Conservation (phyloP, 257 asterid species). For the Orobanche coerulescens region DNA sequence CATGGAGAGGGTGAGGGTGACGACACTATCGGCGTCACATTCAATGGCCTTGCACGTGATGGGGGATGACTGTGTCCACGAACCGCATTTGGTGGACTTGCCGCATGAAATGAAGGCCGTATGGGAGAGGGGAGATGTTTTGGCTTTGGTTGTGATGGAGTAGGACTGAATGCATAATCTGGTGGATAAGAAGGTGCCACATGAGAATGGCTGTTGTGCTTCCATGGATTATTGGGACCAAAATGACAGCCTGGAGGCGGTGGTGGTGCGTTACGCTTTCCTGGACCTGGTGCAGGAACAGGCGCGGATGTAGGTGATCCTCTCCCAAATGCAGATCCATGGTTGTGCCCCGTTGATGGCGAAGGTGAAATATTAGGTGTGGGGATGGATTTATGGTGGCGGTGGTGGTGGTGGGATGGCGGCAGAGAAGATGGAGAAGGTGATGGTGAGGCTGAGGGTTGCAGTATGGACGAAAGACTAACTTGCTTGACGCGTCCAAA, state of each 20-base stretch:
- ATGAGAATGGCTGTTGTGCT: constrained; percentile 33
- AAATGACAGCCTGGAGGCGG: constrained; percentile 37
- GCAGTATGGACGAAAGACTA: constrained; percentile 66
- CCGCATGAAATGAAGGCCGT: constrained; percentile 33
- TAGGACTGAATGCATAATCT: constrained; percentile 39
- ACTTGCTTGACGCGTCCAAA: constrained; percentile 96
- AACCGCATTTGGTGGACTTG: constrained; percentile 49
- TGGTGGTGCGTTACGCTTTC: constrained; percentile 40
- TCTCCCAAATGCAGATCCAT: constrained; percentile 28
- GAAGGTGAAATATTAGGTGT: constrained; percentile 69
- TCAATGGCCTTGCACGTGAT: constrained; percentile 41
- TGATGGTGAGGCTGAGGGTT: constrained; percentile 58
- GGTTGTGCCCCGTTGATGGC: constrained; percentile 29
- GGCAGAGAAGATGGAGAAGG: constrained; percentile 45
- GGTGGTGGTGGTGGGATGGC: constrained; percentile 41
- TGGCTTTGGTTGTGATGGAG: constrained; percentile 43
- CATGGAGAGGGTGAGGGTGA: constrained; percentile 68
- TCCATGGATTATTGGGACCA: constrained; percentile 39
- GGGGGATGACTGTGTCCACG: constrained; percentile 54
- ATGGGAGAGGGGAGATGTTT: constrained; percentile 27
- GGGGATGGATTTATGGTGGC: constrained; percentile 26
- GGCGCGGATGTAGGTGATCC: constrained; percentile 36
- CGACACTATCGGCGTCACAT: constrained; percentile 39
- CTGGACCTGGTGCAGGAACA: constrained; percentile 40
- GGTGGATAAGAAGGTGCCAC: constrained; percentile 50